phyloP scores from a whole-genome alignment of 1,284 basidiomycete species.

The Puccinia hordei region DNA sequence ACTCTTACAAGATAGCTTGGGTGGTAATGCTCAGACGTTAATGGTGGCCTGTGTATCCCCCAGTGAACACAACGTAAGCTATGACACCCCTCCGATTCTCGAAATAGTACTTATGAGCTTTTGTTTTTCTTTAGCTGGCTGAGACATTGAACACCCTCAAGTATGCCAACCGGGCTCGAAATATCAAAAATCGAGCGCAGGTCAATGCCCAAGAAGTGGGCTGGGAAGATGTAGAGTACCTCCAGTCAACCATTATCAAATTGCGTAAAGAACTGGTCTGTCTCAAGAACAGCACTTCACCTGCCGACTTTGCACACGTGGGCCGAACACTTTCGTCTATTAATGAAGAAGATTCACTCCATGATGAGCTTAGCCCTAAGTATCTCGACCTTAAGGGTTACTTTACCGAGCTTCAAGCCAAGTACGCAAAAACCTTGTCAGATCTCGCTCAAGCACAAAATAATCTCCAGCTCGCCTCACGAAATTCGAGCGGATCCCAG shows the following conservation, averaged over 20 bases:
- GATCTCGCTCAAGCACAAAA: conserved; percentile 45
- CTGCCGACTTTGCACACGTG: conserved; percentile 53
- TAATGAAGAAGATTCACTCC: conserved; percentile 40
- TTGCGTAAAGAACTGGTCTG: conserved; percentile 81
- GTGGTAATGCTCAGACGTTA: conserved; percentile 93
- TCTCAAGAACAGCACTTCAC: conserved; percentile 68
- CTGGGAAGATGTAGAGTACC: conserved; percentile 96
- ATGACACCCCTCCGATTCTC: no score
- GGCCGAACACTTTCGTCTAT: conserved; percentile 41
- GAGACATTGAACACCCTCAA: conserved; percentile 98
- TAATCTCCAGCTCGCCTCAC: not conserved
- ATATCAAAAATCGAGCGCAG: conserved; percentile 92
- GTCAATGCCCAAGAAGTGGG: conserved; percentile 93
- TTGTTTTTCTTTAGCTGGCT: conserved; percentile 62
- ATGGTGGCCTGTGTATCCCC: conserved; percentile 99
- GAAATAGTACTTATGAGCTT: no score
- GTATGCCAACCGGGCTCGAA: conserved; percentile 94
- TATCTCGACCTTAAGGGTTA: conserved; percentile 44
- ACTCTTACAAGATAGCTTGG: conserved; percentile 91
- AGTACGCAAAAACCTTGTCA: conserved; percentile 42
- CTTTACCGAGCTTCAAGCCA: conserved; percentile 40
- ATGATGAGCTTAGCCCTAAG: conserved; percentile 23
- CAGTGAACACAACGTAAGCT: conserved; percentile 76
- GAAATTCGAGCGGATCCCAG: not conserved
- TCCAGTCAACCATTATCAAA: conserved; percentile 80